Evolutionary conservation across 73 alveolate species (phyloP), one percentile per base, ranked within the genome.

Genomic region (Paramecium primaurelia): DNA sequence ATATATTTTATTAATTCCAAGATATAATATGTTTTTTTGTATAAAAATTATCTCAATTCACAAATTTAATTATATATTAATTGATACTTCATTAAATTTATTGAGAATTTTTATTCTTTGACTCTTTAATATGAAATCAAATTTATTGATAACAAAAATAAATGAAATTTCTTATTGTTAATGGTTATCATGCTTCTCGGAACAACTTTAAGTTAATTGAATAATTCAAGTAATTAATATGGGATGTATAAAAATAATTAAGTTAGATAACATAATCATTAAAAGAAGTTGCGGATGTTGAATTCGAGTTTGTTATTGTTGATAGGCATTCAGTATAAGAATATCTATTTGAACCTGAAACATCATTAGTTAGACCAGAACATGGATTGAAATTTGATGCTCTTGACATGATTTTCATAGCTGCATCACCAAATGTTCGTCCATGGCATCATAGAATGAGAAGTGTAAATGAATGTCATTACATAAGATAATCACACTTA

Each of bases 391-490:
- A 89, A 59, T 89, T 89, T 49, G 94, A 89, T 47, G 68, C 94
- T 16, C 9, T 89, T 5, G 94, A 89, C 51, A 89, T 89, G 71
- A 40, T 89, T n/a, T 89, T 89, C 45, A 71, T 89, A 7, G 71
- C 94, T 12, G 94, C 89, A 3, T 49, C 77, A 14, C 49, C 92
- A 0, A 89, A 89, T 89, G 84, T 89, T 38, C 77, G 94, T 37
- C 94, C 94, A 40, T 89, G 94, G 94, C 51, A 60, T 14, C n/a
- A 83, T 34, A 42, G 85, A n/a, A 71, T 71, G 91, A 40, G 88
- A 44, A 89, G 77, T 34, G 92, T 89, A 87, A 86, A 14, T 14
- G 25, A n/a, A 58, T 34, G 14, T 22, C 10, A 59, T 14, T 60
- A 40, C 30, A 9, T 26, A 38, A 87, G 49, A 42, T 59, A 8